Percentiles rank a stretch among this genome's conserved stretches.
Evolutionary conservation across 129 eudicot species (phyloP).

Genomic region (Centaurea solstitialis): DNA sequence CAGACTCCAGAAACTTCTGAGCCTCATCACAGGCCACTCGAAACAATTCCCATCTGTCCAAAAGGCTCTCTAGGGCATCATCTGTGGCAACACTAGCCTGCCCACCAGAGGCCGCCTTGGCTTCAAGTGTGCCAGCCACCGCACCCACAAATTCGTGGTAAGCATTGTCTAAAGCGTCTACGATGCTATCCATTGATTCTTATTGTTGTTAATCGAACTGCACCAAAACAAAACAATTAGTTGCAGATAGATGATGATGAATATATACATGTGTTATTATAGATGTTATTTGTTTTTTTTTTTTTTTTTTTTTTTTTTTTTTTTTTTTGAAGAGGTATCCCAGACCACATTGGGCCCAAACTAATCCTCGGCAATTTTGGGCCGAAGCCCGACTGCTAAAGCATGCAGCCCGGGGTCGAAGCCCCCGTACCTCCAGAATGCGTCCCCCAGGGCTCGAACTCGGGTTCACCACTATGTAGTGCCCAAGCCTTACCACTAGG

Average conservation of each 20-base stretch:
- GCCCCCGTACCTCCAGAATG: too few species aligned
- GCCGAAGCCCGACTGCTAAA: too few species aligned
- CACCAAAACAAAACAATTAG: background rate
- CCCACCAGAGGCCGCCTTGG: conserved; percentile 60
- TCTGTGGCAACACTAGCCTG: conserved; percentile 71
- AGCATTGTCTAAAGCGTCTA: conserved; percentile 69
- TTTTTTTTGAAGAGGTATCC: too few species aligned
- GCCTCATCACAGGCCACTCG: conserved; percentile 93
- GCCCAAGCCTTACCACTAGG: too few species aligned
- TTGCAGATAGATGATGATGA: background rate
- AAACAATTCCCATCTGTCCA: conserved; percentile 82
- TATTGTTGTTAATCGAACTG: background rate
- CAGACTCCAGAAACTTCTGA: conserved; percentile 88
- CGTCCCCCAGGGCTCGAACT: too few species aligned
- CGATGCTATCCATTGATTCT: conserved; percentile 69
- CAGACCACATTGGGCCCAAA: too few species aligned
- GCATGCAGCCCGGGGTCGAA: too few species aligned
- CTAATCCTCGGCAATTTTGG: too few species aligned
- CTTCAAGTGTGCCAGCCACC: conserved; percentile 63
- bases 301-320: too few species aligned
- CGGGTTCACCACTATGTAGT: too few species aligned
- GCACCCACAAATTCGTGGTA: conserved; percentile 70
- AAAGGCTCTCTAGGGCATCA: conserved; percentile 78
- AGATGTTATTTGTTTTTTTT: too few species aligned
- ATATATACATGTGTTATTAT: background rate